Percentiles rank a stretch among this genome's conserved stretches.
phyloP scores from a whole-genome alignment of 2,329 filamentous ascomycete species.

The Talaromyces funiculosus region DNA sequence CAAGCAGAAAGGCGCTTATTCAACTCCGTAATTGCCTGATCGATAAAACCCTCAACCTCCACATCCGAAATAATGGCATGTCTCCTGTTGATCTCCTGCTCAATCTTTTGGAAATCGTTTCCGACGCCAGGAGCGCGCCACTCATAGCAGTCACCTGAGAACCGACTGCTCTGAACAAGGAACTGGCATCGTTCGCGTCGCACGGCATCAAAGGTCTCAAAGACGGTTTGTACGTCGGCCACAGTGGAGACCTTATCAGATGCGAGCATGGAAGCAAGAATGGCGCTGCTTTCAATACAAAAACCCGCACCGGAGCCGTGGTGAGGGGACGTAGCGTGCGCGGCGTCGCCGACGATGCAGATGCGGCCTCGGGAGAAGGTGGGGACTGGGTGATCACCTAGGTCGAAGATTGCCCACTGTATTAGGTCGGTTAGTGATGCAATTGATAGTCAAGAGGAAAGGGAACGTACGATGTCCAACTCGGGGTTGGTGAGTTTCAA shows the following conservation, averaged over 20 bases:
- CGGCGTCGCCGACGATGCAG: slow-evolving; percentile 34
- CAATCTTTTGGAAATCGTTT: slow-evolving; percentile 24
- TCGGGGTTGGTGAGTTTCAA: slow-evolving; percentile 5
- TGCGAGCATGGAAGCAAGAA: slow-evolving; percentile 31
- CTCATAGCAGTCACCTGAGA: slow-evolving; percentile 33
- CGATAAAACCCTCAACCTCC: background rate
- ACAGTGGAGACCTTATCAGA: background rate
- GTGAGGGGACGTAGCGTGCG: slow-evolving; percentile 35
- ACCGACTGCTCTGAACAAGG: slow-evolving; percentile 47
- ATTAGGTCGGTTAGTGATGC: background rate
- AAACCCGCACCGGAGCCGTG: slow-evolving; percentile 24
- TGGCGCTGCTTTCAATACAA: slow-evolving; percentile 18
- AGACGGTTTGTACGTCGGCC: slow-evolving; percentile 28
- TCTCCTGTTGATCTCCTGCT: slow-evolving; percentile 20
- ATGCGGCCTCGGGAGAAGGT: slow-evolving; percentile 17
- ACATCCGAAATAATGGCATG: background rate
- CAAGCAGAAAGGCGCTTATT: background rate
- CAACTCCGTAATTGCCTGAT: background rate
- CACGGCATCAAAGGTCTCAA: slow-evolving; percentile 48
- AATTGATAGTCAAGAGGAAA: background rate
- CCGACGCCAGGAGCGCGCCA: slow-evolving; percentile 24
- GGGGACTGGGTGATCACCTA: background rate
- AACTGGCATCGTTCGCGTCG: slow-evolving; percentile 47
- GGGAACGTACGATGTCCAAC: background rate
- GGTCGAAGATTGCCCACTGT: slow-evolving; percentile 4